Conservation (phyloP, 768 basidiomycete species). For the Boletellus sp. region DNA sequence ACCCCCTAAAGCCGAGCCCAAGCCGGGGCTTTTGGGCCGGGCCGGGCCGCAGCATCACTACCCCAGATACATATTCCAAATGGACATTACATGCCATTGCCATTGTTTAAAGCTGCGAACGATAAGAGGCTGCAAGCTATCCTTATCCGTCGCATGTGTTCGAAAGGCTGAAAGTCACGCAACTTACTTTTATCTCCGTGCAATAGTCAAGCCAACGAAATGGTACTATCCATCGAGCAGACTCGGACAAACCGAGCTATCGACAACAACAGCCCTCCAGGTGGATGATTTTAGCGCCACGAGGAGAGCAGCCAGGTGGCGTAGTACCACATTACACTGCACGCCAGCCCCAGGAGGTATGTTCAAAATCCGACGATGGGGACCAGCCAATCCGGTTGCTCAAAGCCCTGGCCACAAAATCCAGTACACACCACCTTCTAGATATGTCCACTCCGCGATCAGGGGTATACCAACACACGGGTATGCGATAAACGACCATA, state of each 20-base stretch:
- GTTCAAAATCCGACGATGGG: constrained; percentile 15
- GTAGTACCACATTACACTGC: constrained; percentile 22
- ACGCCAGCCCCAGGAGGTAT: neutral
- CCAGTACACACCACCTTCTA: constrained; percentile 16
- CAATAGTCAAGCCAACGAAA: too few relatives aligned
- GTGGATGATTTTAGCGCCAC: neutral
- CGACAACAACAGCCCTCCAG: constrained; percentile 21
- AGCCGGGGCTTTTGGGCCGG: too few relatives aligned
- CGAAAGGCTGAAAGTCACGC: too few relatives aligned
- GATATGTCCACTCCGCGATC: constrained; percentile 9
- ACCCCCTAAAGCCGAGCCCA: too few relatives aligned
- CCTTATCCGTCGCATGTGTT: too few relatives aligned
- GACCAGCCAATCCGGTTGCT: constrained; percentile 3
- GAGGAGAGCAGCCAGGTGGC: neutral
- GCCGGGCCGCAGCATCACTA: too few relatives aligned
- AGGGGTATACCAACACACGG: constrained; percentile 5
- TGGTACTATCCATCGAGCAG: constrained; percentile 9
- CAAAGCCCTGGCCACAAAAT: neutral
- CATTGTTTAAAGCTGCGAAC: too few relatives aligned
- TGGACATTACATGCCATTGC: too few relatives aligned
- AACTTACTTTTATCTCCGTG: too few relatives aligned
- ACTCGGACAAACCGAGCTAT: constrained; percentile 20
- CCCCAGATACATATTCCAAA: too few relatives aligned
- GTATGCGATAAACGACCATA: constrained; percentile 11
- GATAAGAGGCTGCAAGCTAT: too few relatives aligned